Conservation (phyloP, 257 asterid genomes). For the Nicotiana knightiana region DNA sequence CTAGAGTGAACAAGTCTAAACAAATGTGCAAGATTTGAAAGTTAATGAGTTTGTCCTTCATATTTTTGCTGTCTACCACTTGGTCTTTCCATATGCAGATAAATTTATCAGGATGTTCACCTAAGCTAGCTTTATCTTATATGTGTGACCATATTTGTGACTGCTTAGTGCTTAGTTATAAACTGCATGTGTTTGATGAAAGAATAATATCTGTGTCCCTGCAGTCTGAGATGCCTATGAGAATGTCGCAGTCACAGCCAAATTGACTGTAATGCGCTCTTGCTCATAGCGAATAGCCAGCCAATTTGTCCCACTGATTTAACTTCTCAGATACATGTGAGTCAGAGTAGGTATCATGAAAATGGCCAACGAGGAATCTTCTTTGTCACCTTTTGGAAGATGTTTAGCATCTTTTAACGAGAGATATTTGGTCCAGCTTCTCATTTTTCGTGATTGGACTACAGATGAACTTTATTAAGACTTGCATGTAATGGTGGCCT, state of each 20-base stretch:
- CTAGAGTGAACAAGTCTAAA: too few relatives aligned
- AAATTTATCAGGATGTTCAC: neutral
- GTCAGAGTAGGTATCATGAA: slow-evolving; percentile 27
- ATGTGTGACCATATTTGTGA: neutral
- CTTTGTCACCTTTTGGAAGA: slow-evolving; percentile 33
- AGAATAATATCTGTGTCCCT: neutral
- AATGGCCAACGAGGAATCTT: slow-evolving; percentile 52
- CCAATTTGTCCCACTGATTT: slow-evolving; percentile 26
- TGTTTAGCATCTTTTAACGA: slow-evolving; percentile 31
- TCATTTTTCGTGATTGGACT: slow-evolving; percentile 20
- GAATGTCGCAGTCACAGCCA: neutral
- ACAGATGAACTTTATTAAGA: slow-evolving; percentile 27
- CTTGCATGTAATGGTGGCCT: slow-evolving; percentile 42
- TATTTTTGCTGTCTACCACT: neutral
- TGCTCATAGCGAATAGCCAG: slow-evolving; percentile 23
- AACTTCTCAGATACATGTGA: slow-evolving; percentile 19
- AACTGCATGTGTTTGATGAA: slow-evolving; percentile 6
- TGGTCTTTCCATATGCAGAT: neutral
- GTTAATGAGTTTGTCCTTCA: neutral
- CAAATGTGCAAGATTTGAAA: neutral
- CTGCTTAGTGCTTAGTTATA: neutral
- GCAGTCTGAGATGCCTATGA: neutral
- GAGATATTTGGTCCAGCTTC: slow-evolving; percentile 30
- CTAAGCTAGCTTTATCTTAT: neutral
- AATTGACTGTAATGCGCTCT: slow-evolving; percentile 16